Evolutionary conservation across 768 basidiomycete genomes (phyloP).

Genomic region (Macrocybe gigantea): DNA sequence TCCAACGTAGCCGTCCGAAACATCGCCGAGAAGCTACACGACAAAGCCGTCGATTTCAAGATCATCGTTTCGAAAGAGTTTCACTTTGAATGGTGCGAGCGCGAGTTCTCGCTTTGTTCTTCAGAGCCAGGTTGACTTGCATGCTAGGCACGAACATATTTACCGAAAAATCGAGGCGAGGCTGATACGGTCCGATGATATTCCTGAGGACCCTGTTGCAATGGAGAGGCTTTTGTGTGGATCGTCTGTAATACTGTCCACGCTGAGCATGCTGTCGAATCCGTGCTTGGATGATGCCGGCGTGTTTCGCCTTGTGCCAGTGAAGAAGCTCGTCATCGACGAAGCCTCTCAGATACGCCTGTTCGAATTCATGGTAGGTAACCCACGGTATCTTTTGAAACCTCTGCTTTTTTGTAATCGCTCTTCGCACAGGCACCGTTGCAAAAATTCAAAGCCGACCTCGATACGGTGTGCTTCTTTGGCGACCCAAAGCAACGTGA

Average conservation of each 20-base stretch:
- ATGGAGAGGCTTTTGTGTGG: slow-evolving; percentile 23
- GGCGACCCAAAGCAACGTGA: slow-evolving; percentile 49
- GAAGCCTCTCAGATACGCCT: slow-evolving; percentile 46
- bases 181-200: slow-evolving; percentile 39
- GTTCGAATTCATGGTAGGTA: too few relatives aligned
- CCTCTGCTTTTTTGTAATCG: slow-evolving; percentile 22
- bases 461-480: slow-evolving; percentile 43
- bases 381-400: slow-evolving; percentile 13
- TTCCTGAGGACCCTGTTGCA: slow-evolving; percentile 15
- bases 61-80: slow-evolving; percentile 63
- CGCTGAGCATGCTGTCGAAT: slow-evolving; percentile 57
- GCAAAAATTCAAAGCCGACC: slow-evolving; percentile 22
- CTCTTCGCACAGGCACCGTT: slow-evolving; percentile 27
- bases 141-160: slow-evolving; percentile 65
- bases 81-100: slow-evolving; percentile 49
- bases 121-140: too few relatives aligned
- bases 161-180: slow-evolving; percentile 44
- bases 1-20: slow-evolving; percentile 80
- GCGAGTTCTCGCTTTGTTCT: too few relatives aligned
- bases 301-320: slow-evolving; percentile 24
- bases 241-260: slow-evolving; percentile 57
- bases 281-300: slow-evolving; percentile 7
- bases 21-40: slow-evolving; percentile 64
- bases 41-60: slow-evolving; percentile 41
- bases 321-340: slow-evolving; percentile 40